phyloP scores from a whole-genome alignment of 2,329 filamentous ascomycete species.

The Tolypocladium paradoxum region DNA sequence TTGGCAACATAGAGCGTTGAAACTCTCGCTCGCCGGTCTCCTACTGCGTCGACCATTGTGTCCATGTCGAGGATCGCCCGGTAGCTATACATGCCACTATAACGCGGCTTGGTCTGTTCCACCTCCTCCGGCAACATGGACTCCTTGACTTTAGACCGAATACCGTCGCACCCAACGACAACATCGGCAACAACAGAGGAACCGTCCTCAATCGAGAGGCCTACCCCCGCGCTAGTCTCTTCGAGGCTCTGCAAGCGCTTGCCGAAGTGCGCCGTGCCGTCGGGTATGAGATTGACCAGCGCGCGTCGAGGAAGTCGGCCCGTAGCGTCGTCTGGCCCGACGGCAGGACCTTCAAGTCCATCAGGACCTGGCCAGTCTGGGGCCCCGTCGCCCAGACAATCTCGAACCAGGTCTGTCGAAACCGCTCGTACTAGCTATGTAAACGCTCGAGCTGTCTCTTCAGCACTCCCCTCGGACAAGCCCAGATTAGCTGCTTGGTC shows the following conservation, averaged over 20 bases:
- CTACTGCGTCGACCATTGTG: conserved; percentile 2
- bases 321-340: conserved; percentile 5
- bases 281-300: conserved; percentile 5
- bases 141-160: conserved; percentile 5
- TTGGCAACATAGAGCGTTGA: conserved; percentile 3
- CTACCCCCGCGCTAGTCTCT: too few species aligned
- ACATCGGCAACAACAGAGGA: conserved; percentile 6
- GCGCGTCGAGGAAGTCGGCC: conserved; percentile 8
- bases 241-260: too few species aligned
- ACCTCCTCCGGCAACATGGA: conserved; percentile 1
- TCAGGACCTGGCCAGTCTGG: conserved; percentile 1
- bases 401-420: conserved; percentile 7
- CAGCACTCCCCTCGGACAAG: too few species aligned
- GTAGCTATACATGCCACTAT: conserved; percentile 8
- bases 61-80: conserved; percentile 7
- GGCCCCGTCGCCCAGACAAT: conserved; percentile 4
- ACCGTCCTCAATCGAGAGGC: conserved; percentile 6
- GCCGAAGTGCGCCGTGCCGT: too few species aligned
- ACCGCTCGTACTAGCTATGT: conserved; percentile 9
- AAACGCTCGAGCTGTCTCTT: too few species aligned
- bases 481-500: too few species aligned
- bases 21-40: conserved; percentile 4
- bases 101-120: conserved; percentile 2
- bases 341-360: conserved; percentile 5
- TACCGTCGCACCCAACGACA: conserved; percentile 16